Conservation (phyloP, 768 basidiomycete species). For the Hericium alpestre region DNA sequence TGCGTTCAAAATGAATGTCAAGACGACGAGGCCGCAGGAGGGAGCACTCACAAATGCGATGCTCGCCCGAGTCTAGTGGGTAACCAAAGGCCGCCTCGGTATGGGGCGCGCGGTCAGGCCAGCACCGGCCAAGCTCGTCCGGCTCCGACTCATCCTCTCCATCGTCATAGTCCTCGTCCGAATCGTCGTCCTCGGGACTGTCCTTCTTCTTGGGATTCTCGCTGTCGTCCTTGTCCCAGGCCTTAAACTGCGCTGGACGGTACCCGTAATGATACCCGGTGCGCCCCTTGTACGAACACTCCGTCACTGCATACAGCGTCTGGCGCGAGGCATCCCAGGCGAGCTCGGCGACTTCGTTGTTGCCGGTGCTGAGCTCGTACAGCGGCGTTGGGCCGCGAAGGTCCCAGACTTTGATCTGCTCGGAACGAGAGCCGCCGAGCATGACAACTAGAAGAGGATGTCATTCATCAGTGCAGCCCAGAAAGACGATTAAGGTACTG, state of each 20-base stretch:
- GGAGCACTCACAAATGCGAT: conserved; percentile 23
- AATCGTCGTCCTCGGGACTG: conserved; percentile 2
- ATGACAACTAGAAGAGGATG: conserved; percentile 11
- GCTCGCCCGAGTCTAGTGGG: conserved; percentile 26
- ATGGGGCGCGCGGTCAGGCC: conserved; percentile 23
- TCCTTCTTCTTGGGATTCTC: background rate
- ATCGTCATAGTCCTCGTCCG: conserved; percentile 12
- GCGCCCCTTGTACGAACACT: conserved; percentile 22
- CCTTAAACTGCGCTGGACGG: conserved; percentile 15
- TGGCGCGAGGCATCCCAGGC: conserved; percentile 22
- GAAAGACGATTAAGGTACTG: background rate
- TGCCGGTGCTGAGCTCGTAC: conserved; percentile 36
- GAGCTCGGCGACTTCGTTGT: conserved; percentile 27
- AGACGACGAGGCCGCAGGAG: too few species aligned
- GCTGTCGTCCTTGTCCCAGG: background rate
- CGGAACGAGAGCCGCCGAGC: conserved; percentile 19
- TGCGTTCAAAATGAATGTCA: too few species aligned
- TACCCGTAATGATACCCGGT: conserved; percentile 16
- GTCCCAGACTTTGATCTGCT: conserved; percentile 34
- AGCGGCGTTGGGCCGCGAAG: conserved; percentile 24
- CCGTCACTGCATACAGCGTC: conserved; percentile 26
- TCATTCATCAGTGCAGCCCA: background rate
- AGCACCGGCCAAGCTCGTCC: conserved; percentile 16
- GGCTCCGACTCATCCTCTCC: conserved; percentile 15
- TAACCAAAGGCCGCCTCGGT: conserved; percentile 24